Evolutionary conservation across 495 filamentous ascomycete genomes (phyloP).

Genomic region (Daldinia concentrica): DNA sequence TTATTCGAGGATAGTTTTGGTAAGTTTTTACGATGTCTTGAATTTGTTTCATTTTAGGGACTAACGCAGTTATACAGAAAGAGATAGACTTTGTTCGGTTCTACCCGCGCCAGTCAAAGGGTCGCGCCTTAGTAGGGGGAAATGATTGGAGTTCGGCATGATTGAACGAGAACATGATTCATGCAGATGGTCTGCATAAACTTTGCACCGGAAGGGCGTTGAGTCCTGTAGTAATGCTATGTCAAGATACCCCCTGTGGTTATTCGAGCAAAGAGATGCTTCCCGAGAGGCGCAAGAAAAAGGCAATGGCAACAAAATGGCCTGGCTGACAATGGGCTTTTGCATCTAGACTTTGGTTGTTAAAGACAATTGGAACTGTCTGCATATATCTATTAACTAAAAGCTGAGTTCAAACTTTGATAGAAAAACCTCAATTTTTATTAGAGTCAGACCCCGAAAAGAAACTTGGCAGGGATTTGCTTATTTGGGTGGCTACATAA

Average conservation of each 20-base stretch:
- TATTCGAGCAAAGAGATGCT: constrained; percentile 30
- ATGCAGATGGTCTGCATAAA: constrained; percentile 40
- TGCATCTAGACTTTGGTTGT: constrained; percentile 17
- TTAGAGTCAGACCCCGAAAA: background rate
- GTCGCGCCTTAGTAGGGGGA: constrained; percentile 47
- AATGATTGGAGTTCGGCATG: constrained; percentile 33
- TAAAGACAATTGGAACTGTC: constrained; percentile 1
- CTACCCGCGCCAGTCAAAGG: constrained; percentile 61
- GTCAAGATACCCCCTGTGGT: constrained; percentile 40
- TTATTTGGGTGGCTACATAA: background rate
- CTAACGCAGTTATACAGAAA: constrained; percentile 50
- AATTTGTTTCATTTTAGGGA: background rate
- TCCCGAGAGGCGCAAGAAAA: constrained; percentile 16
- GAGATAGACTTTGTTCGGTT: constrained; percentile 54
- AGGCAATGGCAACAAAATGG: background rate
- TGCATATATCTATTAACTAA: background rate
- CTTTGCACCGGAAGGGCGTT: constrained; percentile 25
- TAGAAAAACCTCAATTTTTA: background rate
- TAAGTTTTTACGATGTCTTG: constrained; percentile 56
- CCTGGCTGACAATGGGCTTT: constrained; percentile 12
- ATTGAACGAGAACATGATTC: constrained; percentile 45
- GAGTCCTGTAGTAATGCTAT: constrained; percentile 32
- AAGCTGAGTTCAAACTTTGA: constrained; percentile 11
- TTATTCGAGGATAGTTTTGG: constrained; percentile 80
- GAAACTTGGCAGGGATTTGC: too few species aligned